phyloP scores from a whole-genome alignment of 2,329 filamentous ascomycete genomes.

The Alternaria panax region DNA sequence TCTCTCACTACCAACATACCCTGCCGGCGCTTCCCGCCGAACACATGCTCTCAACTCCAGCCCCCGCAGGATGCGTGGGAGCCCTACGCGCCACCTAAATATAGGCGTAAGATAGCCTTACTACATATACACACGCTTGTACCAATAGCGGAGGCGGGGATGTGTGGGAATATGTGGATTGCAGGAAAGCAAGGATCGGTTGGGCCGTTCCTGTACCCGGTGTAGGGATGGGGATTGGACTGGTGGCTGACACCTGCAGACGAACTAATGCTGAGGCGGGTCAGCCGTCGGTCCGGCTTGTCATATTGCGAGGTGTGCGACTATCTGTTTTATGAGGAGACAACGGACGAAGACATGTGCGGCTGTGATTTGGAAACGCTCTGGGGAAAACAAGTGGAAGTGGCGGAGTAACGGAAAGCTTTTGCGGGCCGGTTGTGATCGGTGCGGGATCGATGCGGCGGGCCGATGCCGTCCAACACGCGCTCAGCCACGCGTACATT shows the following conservation, averaged over 20 bases:
- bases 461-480: background rate
- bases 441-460: background rate
- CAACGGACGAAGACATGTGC: background rate
- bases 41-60: slow-evolving; percentile 1
- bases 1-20: background rate
- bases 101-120: slow-evolving; percentile 6
- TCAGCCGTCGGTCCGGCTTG: background rate
- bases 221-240: background rate
- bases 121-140: background rate
- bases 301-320: background rate
- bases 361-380: background rate
- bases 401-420: background rate
- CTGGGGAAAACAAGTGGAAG: background rate
- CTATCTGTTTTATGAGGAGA: background rate
- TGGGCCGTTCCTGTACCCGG: slow-evolving; percentile 5
- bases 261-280: slow-evolving; percentile 5
- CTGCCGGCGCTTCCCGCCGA: background rate
- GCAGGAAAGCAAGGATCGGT: background rate
- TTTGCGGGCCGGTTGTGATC: slow-evolving; percentile 1
- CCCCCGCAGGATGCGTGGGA: slow-evolving; percentile 8
- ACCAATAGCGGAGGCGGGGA: slow-evolving; percentile 1
- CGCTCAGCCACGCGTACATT: slow-evolving; percentile 1
- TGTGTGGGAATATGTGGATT: background rate
- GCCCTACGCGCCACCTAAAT: slow-evolving; percentile 15
- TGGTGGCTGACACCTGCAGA: slow-evolving; percentile 9